Percentiles rank a stretch among this genome's conserved stretches.
These are phyloP conservation scores for Rhamnella rubrinervis DNA, from an alignment of 331 rosid species.

Conservation along the genomic window DNA sequence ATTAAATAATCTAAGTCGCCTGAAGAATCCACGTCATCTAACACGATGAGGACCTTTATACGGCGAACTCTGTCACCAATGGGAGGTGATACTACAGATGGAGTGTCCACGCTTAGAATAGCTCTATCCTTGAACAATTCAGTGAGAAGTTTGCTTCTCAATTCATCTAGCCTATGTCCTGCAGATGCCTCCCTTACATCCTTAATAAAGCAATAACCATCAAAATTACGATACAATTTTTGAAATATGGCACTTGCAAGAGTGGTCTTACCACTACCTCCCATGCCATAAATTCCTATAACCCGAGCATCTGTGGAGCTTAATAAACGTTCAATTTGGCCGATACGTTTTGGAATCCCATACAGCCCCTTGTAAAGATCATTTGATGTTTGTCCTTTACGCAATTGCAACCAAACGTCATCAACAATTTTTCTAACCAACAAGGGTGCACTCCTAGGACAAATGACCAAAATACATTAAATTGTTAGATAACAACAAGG, in stretches of 20 bases:
- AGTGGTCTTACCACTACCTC: slow-evolving; percentile 7
- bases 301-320: not conserved
- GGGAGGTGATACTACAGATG: too few relatives aligned
- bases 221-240: not conserved
- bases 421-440: not conserved
- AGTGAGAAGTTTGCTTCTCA: not conserved
- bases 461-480: too few relatives aligned
- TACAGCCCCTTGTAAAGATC: not conserved
- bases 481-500: not conserved
- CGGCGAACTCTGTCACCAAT: not conserved
- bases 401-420: not conserved
- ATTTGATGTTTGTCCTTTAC: not conserved
- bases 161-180: not conserved
- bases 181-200: not conserved
- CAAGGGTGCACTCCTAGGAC: not conserved
- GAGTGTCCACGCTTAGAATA: not conserved
- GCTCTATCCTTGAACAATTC: not conserved
- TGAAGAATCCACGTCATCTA: too few relatives aligned
- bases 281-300: slow-evolving; percentile 11
- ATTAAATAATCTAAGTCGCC: too few relatives aligned
- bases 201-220: not conserved
- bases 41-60: not conserved
- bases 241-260: not conserved
- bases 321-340: not conserved
- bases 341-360: not conserved